phyloP scores from a whole-genome alignment of 2,329 filamentous ascomycete genomes.

The Fusarium liriodendri region DNA sequence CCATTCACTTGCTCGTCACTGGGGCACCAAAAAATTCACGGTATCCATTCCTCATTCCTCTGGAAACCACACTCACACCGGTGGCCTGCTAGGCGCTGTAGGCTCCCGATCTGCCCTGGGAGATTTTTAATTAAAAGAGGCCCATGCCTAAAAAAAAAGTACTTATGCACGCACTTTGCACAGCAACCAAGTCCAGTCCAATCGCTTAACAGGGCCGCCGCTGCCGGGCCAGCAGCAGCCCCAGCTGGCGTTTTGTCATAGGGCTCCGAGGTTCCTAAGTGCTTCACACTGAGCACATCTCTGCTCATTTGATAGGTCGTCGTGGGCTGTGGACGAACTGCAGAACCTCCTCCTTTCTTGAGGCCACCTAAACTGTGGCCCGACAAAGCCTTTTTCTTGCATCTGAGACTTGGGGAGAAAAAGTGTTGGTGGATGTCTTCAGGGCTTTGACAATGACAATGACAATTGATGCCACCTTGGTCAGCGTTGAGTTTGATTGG shows the following conservation, averaged over 20 bases:
- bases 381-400: neutral
- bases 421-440: conserved; percentile 6
- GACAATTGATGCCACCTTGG: conserved; percentile 1
- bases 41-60: conserved; percentile 46
- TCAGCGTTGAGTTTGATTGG: conserved; percentile 22
- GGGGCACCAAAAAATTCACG: conserved; percentile 37
- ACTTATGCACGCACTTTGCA: conserved; percentile 46
- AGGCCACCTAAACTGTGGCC: neutral
- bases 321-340: conserved; percentile 8
- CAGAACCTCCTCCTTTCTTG: conserved; percentile 1
- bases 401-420: neutral
- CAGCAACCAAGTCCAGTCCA: conserved; percentile 12
- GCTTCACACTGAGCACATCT: neutral
- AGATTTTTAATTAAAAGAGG: conserved; percentile 31
- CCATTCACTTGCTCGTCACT: conserved; percentile 27
- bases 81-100: conserved; percentile 17
- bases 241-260: conserved; percentile 15
- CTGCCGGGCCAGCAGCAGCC: conserved; percentile 28
- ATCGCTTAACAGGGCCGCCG: conserved; percentile 3
- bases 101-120: conserved; percentile 25
- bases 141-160: conserved; percentile 13
- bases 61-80: conserved; percentile 33
- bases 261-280: conserved; percentile 11
- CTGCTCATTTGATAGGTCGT: neutral
- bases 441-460: neutral